Conservation (phyloP, 1,284 basidiomycete genomes). For the Sanghuangporus weigelae region DNA sequence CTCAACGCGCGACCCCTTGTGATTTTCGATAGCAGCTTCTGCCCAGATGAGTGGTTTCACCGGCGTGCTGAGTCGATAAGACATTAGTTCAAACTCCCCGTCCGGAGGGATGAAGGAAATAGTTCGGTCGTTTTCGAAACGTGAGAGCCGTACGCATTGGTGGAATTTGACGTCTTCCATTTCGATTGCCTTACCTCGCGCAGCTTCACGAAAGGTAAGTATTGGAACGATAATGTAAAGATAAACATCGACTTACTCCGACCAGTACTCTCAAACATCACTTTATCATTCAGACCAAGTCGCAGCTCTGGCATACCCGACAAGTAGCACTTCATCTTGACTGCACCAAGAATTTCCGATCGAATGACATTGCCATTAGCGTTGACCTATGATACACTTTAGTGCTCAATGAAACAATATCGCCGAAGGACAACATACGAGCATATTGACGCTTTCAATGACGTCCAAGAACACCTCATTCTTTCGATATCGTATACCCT, state of each 20-base stretch:
- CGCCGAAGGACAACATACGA: slow-evolving; percentile 47
- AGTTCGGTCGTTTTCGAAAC: slow-evolving; percentile 98
- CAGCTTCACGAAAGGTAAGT: slow-evolving; percentile 45
- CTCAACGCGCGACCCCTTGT: slow-evolving; percentile 91
- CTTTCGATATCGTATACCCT: slow-evolving; percentile 97
- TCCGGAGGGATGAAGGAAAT: slow-evolving; percentile 99
- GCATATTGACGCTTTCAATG: slow-evolving; percentile 94
- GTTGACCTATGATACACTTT: slow-evolving; percentile 63
- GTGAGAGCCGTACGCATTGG: slow-evolving; percentile 98
- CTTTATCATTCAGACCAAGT: slow-evolving; percentile 97
- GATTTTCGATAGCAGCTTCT: slow-evolving; percentile 93
- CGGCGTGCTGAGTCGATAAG: slow-evolving; percentile 90
- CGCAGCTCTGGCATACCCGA: slow-evolving; percentile 98
- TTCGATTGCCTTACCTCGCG: slow-evolving; percentile 96
- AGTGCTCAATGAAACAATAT: background rate
- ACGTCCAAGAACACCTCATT: slow-evolving; percentile 99
- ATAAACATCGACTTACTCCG: slow-evolving; percentile 57
- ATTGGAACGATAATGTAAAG: background rate
- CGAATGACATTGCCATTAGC: slow-evolving; percentile 96
- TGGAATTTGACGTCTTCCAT: slow-evolving; percentile 99
- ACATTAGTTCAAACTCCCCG: slow-evolving; percentile 98
- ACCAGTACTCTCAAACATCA: slow-evolving; percentile 98
- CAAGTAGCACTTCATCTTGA: slow-evolving; percentile 80
- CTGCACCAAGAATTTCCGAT: slow-evolving; percentile 93
- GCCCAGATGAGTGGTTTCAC: slow-evolving; percentile 99